Evolutionary conservation across 2,329 filamentous ascomycete species (phyloP), one percentile per base, ranked within the genome.

Genomic region (Akanthomyces muscarius): DNA sequence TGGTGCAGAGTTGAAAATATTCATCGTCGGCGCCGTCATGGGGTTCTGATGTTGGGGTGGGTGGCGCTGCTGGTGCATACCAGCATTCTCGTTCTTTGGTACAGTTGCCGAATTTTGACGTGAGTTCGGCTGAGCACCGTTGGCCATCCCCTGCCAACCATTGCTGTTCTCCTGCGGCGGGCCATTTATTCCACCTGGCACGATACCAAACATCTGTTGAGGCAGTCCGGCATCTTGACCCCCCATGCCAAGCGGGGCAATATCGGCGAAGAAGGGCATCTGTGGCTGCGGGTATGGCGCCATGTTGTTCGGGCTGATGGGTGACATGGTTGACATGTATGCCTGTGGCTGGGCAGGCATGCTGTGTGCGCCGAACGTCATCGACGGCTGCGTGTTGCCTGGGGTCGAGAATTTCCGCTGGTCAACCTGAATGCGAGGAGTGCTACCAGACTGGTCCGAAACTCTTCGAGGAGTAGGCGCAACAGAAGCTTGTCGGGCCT

Each of bases 191-290:
- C 73, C 72, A 8, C 73, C 73, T 1, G 78, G 72, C 45, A 84
- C 80, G 67, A 72, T 86, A 76, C 68, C 85, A 70, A 92, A 94
- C 16, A 94, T 82, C 65, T 90, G 86, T 11, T 88, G 86, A 30
- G 92, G 77, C 60, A 86, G 80, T 2, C 77, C 77, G 64, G 79
- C 76, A 23, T 76, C 74, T 63, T 80, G 80, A 69, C 80, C 81
- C 25, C 76, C 75, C 18, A 87, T 75, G 4, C 79, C 79, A 65
- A 85, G 74, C 5, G 78, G 73, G n/a, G 86, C 78, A 44, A 88
- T 71, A 69, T 86, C 79, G 56, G 79, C 76, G 10, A 82, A 74
- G 68, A 81, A 85, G 63, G 53, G 51, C 58, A 64, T 75, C 47
- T 74, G 75, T 45, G 72, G 70, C 61, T 75, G 76, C 62, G 74